phyloP scores from a whole-genome alignment of 164 flowering plant species.

The Paratinospora sagittata region DNA sequence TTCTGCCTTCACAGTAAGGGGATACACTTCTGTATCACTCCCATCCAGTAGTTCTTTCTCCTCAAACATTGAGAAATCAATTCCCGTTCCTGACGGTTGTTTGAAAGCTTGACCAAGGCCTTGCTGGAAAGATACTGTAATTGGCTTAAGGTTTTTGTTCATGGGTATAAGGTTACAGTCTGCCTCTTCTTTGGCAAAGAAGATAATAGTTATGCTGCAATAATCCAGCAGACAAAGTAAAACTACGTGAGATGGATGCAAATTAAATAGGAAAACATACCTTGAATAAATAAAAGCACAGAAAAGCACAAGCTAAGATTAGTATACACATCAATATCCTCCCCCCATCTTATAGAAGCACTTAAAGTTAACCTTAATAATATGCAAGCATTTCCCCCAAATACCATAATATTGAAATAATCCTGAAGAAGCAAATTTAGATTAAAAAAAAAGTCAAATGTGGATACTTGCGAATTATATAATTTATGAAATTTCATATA shows the following conservation, averaged over 20 bases:
- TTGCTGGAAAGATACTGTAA: slow-evolving; percentile 58
- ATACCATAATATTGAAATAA: background rate
- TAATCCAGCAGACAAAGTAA: slow-evolving; percentile 2
- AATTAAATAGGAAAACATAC: background rate
- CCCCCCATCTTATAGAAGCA: no score
- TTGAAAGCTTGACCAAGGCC: slow-evolving; percentile 88
- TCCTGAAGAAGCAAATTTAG: background rate
- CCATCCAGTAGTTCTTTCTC: slow-evolving; percentile 54
- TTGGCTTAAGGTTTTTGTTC: slow-evolving; percentile 59
- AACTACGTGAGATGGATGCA: background rate
- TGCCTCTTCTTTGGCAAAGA: slow-evolving; percentile 93
- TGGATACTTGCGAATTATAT: no score
- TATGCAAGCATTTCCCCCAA: background rate
- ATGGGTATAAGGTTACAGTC: slow-evolving; percentile 60
- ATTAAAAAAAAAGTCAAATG: no score
- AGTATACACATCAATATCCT: background rate
- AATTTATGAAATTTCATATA: no score
- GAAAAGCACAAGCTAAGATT: background rate
- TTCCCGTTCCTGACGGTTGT: slow-evolving; percentile 86
- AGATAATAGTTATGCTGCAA: slow-evolving; percentile 70
- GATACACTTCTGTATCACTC: slow-evolving; percentile 59
- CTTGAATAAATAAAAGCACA: background rate
- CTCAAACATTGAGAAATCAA: slow-evolving; percentile 62
- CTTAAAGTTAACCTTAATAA: background rate
- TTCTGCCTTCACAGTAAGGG: slow-evolving; percentile 83